Evolutionary conservation across 768 basidiomycete genomes (phyloP).

Genomic region (Mycena chlorophos): DNA sequence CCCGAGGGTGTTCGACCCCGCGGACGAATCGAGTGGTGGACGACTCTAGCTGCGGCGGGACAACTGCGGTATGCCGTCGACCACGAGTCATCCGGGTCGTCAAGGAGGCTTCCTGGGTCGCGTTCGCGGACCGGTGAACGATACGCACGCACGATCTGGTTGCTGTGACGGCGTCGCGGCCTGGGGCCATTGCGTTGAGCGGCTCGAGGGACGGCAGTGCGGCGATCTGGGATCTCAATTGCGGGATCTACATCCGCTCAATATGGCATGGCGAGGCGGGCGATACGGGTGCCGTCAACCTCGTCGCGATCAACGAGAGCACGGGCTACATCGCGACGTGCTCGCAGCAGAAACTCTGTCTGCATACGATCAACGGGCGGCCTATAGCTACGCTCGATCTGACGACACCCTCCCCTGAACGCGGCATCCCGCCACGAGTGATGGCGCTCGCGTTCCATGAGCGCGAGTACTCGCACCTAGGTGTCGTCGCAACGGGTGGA

Average conservation of each 20-base stretch:
- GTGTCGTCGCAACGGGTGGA: slow-evolving; percentile 82
- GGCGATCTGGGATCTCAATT: slow-evolving; percentile 88
- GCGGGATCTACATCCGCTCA: slow-evolving; percentile 75
- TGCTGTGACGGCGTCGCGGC: slow-evolving; percentile 69
- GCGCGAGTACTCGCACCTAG: slow-evolving; percentile 78
- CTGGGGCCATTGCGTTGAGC: slow-evolving; percentile 83
- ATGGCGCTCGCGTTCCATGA: slow-evolving; percentile 86
- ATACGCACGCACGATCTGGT: slow-evolving; percentile 71
- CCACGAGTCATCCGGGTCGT: slow-evolving; percentile 73
- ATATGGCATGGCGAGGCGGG: slow-evolving; percentile 64
- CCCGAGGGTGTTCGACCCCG: slow-evolving; percentile 59
- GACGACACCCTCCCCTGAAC: slow-evolving; percentile 42
- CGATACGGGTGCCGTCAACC: slow-evolving; percentile 50
- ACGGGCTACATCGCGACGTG: slow-evolving; percentile 89
- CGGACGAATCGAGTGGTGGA: slow-evolving; percentile 72
- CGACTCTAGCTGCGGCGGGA: slow-evolving; percentile 42
- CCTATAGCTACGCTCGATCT: slow-evolving; percentile 74
- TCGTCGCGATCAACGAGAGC: slow-evolving; percentile 82
- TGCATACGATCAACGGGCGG: slow-evolving; percentile 87
- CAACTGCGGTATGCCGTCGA: slow-evolving; percentile 67
- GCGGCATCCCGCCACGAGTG: slow-evolving; percentile 52
- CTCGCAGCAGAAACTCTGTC: slow-evolving; percentile 64
- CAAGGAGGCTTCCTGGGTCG: slow-evolving; percentile 67
- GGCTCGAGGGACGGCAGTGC: slow-evolving; percentile 86
- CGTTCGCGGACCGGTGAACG: slow-evolving; percentile 72